Evolutionary conservation across 176 grass and related monocot genomes (phyloP), one percentile per base, ranked within the genome.

Genomic region (Echinochloa phyllopogon): DNA sequence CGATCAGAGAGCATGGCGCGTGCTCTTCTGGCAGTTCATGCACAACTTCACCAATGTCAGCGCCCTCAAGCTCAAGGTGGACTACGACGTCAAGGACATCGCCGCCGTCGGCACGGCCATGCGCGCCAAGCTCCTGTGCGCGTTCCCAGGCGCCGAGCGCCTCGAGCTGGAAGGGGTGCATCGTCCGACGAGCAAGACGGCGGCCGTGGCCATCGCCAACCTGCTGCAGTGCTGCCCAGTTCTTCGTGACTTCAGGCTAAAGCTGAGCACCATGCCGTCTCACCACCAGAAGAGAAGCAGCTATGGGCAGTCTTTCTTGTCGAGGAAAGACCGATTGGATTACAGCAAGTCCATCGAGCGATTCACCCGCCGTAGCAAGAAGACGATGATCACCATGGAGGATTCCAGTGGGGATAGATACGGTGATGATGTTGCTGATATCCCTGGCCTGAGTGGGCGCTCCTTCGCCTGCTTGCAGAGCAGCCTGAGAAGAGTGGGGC

Each of bases 121-220:
- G 11, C 15, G 20, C 12, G 14, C 4, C 40, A 8, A 16, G 53
- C 53, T 72, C 40, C 66, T 72, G 6, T 10, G 23, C 3, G 0
- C 9, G 59, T 40, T 84, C 45, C 71, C 1, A 33, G 21, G 3
- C 0, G 10, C 44, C 1, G n/a, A 76, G 72, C 37, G 47, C 37
- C 60, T 84, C 0, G 37, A 84, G 59, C 72, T 84, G 10, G 47
- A 66, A 64, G 72, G 72, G 20, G 4, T 39, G 25, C 33, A 83
- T 10, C 12, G 10, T 18, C 23, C 72, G 0, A 0, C 14, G 0
- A 14, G 62, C 38, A 33, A 33, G 21, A 37, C 7, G 16, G 23
- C 72, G 10, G 38, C 23, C 0, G 7, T 55, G 16, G 61, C 73
- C 48, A 77, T 85, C 10, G 72, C 38, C 6, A 77, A 57, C 83